phyloP scores from a whole-genome alignment of 495 filamentous ascomycete species.

The Penicillium taxi region DNA sequence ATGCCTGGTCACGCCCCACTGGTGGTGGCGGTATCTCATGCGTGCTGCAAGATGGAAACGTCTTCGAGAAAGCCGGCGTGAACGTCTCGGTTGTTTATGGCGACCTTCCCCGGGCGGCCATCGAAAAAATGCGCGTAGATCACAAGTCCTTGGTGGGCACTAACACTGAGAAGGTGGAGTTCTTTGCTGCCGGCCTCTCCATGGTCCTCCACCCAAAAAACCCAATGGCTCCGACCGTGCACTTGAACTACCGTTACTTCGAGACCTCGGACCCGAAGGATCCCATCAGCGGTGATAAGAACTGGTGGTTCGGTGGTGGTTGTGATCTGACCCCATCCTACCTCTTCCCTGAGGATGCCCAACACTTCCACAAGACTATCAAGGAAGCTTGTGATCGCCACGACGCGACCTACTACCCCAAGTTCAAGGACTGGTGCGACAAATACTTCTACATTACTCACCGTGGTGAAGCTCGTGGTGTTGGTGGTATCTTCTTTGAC shows the following conservation, averaged over 20 bases:
- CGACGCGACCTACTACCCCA: constrained; percentile 83
- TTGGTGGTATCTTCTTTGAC: constrained; percentile 98
- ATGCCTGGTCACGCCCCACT: constrained; percentile 81
- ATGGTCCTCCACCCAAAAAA: constrained; percentile 89
- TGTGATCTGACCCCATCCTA: constrained; percentile 91
- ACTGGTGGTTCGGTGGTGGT: constrained; percentile 98
- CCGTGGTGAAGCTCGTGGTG: constrained; percentile 76
- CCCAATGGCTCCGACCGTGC: constrained; percentile 94
- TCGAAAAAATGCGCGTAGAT: constrained; percentile 88
- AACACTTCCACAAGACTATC: constrained; percentile 90
- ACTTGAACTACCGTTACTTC: constrained; percentile 98
- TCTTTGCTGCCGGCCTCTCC: constrained; percentile 91
- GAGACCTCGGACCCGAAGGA: constrained; percentile 63
- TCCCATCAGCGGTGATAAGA: constrained; percentile 59
- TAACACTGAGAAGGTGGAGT: constrained; percentile 70
- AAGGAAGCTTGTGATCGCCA: constrained; percentile 92
- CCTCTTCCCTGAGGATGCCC: constrained; percentile 91
- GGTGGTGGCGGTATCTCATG: constrained; percentile 85
- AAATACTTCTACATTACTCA: constrained; percentile 94
- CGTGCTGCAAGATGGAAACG: constrained; percentile 89
- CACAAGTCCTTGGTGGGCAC: constrained; percentile 79
- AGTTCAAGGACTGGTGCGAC: constrained; percentile 98
- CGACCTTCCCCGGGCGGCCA: constrained; percentile 76
- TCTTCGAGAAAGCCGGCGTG: constrained; percentile 97
- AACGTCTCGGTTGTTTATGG: constrained; percentile 94